Evolutionary conservation across 176 grass and related monocot species (phyloP).

Genomic region (Paspalum notatum): DNA sequence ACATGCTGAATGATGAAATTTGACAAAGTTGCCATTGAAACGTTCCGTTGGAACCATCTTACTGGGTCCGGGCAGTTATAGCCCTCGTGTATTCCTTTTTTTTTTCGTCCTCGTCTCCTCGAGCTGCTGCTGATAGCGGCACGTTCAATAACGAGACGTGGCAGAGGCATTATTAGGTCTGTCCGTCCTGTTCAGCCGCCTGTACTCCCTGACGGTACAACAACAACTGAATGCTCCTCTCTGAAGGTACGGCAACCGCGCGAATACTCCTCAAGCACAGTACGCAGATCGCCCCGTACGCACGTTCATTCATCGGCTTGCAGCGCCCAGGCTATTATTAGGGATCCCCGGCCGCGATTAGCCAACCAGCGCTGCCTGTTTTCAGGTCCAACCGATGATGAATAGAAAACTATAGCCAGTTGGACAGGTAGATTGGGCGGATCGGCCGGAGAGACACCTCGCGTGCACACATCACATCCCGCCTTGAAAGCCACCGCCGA

Average conservation of each 20-base stretch:
- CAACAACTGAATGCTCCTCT: too few relatives aligned
- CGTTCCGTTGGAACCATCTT: background rate
- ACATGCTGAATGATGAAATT: background rate
- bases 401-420: background rate
- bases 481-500: slow-evolving; percentile 1
- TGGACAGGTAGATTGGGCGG: background rate
- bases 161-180: background rate
- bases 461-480: background rate
- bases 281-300: background rate
- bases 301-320: background rate
- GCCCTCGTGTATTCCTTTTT: background rate
- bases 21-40: background rate
- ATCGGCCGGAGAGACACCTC: background rate
- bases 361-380: slow-evolving; percentile 18
- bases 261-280: background rate
- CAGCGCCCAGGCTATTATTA: slow-evolving; percentile 25
- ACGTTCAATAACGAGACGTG: background rate
- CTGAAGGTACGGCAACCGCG: too few relatives aligned
- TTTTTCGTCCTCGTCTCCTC: background rate
- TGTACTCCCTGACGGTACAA: too few relatives aligned
- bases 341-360: slow-evolving; percentile 40
- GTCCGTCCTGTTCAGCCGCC: background rate
- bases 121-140: background rate
- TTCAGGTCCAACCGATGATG: slow-evolving; percentile 16
- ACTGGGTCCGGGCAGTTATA: too few relatives aligned